Evolutionary conservation across 139 green algal genomes (phyloP), one percentile per base, ranked within the genome.

Genomic region (Parachlorella kessleri): DNA sequence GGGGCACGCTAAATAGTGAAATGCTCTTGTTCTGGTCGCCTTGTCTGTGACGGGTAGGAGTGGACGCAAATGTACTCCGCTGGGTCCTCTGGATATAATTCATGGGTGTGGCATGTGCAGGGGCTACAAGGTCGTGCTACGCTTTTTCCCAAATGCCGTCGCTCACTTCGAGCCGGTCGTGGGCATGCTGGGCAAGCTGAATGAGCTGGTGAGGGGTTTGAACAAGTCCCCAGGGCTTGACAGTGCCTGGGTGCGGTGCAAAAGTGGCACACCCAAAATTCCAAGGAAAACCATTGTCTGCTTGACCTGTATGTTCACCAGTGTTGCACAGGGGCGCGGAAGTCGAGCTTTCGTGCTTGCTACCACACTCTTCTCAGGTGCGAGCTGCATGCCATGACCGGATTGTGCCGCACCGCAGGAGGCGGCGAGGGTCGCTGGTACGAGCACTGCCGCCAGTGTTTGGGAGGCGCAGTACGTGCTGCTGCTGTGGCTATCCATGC

Each of bases 401-500:
- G 4, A 39, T 87, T 1, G 75, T 67, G 2, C 21, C 66, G 26
- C 48, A 21, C 28, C 48, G 36, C 55, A 18, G 63, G 54, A n/a
- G n/a, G n/a, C n/a, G n/a, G n/a, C n/a, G n/a, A n/a, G n/a, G n/a
- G n/a, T n/a, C n/a, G n/a, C n/a, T n/a, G n/a, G n/a, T n/a, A n/a
- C n/a, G n/a, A n/a, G n/a, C n/a, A n/a, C n/a, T 59, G 48, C 48
- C 21, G 48, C 48, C 14, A 14, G 6, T n/a, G 28, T 55, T 33
- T 96, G 92, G 92, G 92, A 98, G 82, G 87, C 90, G 5, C 89
- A 94, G 55, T 93, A 84, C 68, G 90, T 93, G 30, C 75, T 98
- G 68, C 87, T 99, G 41, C 87, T 98, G n/a, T 99, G 97, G 97
- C 90, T 99, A 5, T 94, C 92, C 33, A 90, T 97, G 48, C 87